A percentile compares a stretch with the other conserved stretches of the same genome.
These are phyloP conservation scores for Colletotrichum sp. DNA, from an alignment of 2,329 filamentous ascomycete species.

Conservation along the genomic window DNA sequence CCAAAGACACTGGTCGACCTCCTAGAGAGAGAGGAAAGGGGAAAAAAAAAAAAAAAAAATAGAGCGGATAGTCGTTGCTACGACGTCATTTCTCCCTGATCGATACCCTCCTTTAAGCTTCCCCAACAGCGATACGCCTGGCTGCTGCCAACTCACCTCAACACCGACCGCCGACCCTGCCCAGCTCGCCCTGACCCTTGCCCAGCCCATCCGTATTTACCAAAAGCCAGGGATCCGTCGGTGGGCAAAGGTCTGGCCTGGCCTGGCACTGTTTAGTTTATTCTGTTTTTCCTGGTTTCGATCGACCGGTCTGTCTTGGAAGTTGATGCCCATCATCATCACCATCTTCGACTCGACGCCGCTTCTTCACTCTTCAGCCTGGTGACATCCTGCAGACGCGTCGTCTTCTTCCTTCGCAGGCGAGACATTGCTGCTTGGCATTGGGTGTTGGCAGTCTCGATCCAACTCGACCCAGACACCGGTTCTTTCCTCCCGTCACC, in stretches of 20 bases:
- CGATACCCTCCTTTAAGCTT: slow-evolving; percentile 7
- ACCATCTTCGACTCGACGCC: background rate
- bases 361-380: background rate
- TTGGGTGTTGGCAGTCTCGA: background rate
- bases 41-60: background rate
- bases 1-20: background rate
- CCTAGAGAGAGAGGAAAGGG: background rate
- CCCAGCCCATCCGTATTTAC: slow-evolving; percentile 2
- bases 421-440: background rate
- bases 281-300: background rate
- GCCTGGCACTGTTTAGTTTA: background rate
- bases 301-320: background rate
- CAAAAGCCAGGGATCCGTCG: background rate
- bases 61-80: slow-evolving; percentile 1
- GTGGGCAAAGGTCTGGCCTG: background rate
- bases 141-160: background rate
- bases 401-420: background rate
- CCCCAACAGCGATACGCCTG: background rate
- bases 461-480: background rate
- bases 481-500: background rate
- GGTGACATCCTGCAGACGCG: background rate
- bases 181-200: background rate
- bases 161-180: background rate
- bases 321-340: background rate
- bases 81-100: slow-evolving; percentile 14